phyloP scores from a whole-genome alignment of 208 protist species.

The Wallacemonas sp. region DNA sequence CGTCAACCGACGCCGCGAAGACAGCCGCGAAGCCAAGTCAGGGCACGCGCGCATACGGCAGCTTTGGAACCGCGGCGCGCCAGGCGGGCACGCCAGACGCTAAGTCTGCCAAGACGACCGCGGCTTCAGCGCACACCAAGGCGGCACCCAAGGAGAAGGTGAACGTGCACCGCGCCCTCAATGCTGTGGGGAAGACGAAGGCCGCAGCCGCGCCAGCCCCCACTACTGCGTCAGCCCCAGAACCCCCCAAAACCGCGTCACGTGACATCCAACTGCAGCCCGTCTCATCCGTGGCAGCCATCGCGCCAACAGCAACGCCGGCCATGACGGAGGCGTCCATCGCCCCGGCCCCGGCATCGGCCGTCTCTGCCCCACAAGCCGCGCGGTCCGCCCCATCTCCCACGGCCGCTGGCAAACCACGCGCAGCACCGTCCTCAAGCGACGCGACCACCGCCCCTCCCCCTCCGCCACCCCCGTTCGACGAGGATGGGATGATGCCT shows the following conservation, averaged over 20 bases:
- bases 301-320: background rate
- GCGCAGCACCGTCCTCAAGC: too few species aligned
- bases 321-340: background rate
- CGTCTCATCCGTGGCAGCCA: too few species aligned
- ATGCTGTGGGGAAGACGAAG: background rate
- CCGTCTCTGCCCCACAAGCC: background rate
- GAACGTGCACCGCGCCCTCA: constrained; percentile 10
- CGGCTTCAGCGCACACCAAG: background rate
- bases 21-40: background rate
- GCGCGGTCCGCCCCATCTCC: too few species aligned
- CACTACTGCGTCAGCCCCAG: background rate
- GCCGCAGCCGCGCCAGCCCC: background rate
- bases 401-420: too few species aligned
- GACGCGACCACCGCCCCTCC: too few species aligned
- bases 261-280: background rate
- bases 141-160: background rate
- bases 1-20: background rate
- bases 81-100: background rate
- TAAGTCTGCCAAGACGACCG: background rate
- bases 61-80: background rate
- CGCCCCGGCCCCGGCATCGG: background rate
- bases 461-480: too few species aligned
- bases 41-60: background rate
- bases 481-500: too few species aligned
- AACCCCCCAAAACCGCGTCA: background rate